Evolutionary conservation across 1,139 yeast genomes (phyloP), one percentile per base, ranked within the genome.

Genomic region (Scheffersomyces titani): DNA sequence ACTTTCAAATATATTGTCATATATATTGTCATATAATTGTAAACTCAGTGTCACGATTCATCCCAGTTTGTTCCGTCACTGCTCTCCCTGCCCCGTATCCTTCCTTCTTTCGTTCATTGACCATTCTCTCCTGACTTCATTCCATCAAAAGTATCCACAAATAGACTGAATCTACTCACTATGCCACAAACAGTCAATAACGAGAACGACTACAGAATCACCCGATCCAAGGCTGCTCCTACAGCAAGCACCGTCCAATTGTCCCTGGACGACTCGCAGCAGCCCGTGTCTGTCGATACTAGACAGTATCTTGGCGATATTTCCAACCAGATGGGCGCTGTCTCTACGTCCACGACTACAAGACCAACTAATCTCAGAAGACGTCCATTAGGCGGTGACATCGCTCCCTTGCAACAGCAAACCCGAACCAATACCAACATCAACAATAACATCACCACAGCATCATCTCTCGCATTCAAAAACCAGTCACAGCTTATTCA

Each of bases 231-330:
- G 60, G 67, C 65, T 22, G 57, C 61, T 51, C 54, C 55, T 47
- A 19, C 57, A 54, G 51, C 30, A 53, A 49, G 49, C 49, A 47
- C 48, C 47, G 54, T 36, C 19, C 30, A 51, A 11, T 19, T 24
- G 44, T 18, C 48, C 49, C 53, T 49, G 22, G 48, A 53, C 45
- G 54, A 49, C 19, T 24, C 53, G 30, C 50, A 55, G 45, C 48
- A 44, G 49, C 57, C 56, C 40, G 61, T 57, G 13, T 50, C 55
- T 51, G 60, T 50, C 51, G 52, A 52, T 7, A 56, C 63, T 50
- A 72, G 82, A 57, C 74, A 67, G 52, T 74, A 71, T 59, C 65
- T 78, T 55, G 79, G 76, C n/a, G 82, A 78, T 60, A 77, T 78
- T 16, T 76, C 82, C 50, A 74, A 75, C 58, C 81, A 77, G 55